Evolutionary conservation across 2,329 filamentous ascomycete genomes (phyloP).

Genomic region (Colletotrichum karsti): DNA sequence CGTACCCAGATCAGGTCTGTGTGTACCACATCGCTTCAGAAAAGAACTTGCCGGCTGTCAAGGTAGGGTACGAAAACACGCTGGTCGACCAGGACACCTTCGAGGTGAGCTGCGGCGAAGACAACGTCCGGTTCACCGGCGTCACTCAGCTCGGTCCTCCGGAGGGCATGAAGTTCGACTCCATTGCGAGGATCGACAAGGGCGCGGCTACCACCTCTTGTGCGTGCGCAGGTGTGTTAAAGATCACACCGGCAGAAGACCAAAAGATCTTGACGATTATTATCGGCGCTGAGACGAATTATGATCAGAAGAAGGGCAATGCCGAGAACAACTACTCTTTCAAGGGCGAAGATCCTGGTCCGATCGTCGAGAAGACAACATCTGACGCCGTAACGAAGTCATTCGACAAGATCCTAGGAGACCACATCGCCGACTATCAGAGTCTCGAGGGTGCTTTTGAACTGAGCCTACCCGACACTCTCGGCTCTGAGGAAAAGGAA

Average conservation of each 20-base stretch:
- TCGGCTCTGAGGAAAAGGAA: constrained; percentile 47
- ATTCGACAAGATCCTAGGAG: constrained; percentile 38
- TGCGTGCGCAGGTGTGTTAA: constrained; percentile 34
- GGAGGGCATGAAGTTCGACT: constrained; percentile 54
- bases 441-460: constrained; percentile 47
- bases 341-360: constrained; percentile 53
- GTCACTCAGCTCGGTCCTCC: constrained; percentile 48
- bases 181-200: constrained; percentile 37
- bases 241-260: constrained; percentile 35
- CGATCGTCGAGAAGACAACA: constrained; percentile 43
- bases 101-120: constrained; percentile 41
- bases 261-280: constrained; percentile 45
- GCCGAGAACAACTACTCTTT: constrained; percentile 53
- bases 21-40: constrained; percentile 35
- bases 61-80: constrained; percentile 51
- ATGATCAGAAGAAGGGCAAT: constrained; percentile 58
- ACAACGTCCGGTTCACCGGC: constrained; percentile 41
- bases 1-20: constrained; percentile 47
- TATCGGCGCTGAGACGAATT: constrained; percentile 56
- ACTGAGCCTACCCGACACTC: constrained; percentile 53
- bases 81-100: constrained; percentile 39
- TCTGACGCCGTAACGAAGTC: constrained; percentile 42
- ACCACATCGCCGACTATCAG: constrained; percentile 52
- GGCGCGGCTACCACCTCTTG: constrained; percentile 30
- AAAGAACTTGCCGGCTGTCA: constrained; percentile 46